Evolutionary conservation across 2,329 filamentous ascomycete species (phyloP).

Genomic region (Nemania abortiva): DNA sequence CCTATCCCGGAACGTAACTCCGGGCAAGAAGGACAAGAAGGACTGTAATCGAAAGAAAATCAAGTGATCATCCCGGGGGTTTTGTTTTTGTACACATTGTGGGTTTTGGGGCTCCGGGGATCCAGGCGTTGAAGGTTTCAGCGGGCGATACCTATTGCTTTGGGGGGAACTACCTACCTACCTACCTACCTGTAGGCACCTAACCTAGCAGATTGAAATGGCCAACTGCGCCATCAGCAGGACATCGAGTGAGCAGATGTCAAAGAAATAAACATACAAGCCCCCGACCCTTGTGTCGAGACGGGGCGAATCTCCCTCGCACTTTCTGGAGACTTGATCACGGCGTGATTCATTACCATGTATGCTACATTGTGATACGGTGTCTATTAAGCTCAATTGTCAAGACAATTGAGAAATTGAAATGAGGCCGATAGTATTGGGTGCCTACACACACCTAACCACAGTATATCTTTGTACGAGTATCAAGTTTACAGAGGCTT

Average conservation of each 20-base stretch:
- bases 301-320: conserved; percentile 1
- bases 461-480: background rate
- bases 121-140: conserved; percentile 36
- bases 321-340: background rate
- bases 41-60: background rate
- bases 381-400: background rate
- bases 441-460: background rate
- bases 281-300: background rate
- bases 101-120: conserved; percentile 26
- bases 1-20: conserved; percentile 44
- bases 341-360: background rate
- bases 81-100: conserved; percentile 19
- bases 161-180: background rate
- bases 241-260: conserved; percentile 13
- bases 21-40: background rate
- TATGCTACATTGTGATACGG: background rate
- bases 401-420: too few relatives aligned
- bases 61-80: too few relatives aligned
- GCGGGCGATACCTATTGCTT: conserved; percentile 41
- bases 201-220: conserved; percentile 27
- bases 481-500: too few relatives aligned
- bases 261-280: background rate
- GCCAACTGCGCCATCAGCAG: background rate
- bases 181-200: too few relatives aligned
- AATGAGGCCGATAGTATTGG: too few relatives aligned